Evolutionary conservation across 2,329 filamentous ascomycete species (phyloP).

Genomic region (Didymella sp.): DNA sequence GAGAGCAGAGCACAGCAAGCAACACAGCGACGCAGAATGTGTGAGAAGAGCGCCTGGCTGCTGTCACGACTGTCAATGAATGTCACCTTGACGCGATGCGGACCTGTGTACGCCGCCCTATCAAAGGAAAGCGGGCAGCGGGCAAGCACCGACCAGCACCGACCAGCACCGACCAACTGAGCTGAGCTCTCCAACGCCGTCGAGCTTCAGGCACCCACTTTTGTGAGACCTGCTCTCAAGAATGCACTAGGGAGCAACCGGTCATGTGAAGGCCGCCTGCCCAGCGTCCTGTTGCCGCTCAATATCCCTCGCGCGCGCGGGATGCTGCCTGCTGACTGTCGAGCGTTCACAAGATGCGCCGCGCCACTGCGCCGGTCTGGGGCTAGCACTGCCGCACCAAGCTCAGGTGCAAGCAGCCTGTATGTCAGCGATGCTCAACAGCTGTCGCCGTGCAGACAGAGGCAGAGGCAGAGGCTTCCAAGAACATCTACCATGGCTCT

Average conservation of each 20-base stretch:
- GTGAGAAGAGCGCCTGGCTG: background rate
- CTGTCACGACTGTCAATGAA: background rate
- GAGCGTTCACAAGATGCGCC: conserved; percentile 28
- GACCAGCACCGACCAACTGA: background rate
- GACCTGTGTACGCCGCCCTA: background rate
- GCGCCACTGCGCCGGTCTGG: conserved; percentile 16
- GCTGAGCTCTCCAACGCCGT: conserved; percentile 19
- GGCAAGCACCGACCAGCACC: background rate
- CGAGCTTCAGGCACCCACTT: conserved; percentile 27
- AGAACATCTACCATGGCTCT: too few relatives aligned
- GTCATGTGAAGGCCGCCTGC: background rate
- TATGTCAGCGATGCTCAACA: background rate
- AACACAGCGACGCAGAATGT: background rate
- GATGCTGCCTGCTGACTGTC: conserved; percentile 22
- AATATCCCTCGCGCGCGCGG: conserved; percentile 25
- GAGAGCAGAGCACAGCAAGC: background rate
- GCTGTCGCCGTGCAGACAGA: background rate
- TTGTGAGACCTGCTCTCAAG: background rate
- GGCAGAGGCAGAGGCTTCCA: too few relatives aligned
- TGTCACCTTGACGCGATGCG: background rate
- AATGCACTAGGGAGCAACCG: conserved; percentile 19
- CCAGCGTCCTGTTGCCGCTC: conserved; percentile 4
- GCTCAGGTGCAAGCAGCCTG: background rate
- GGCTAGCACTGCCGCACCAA: background rate
- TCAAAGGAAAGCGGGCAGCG: background rate